A percentile compares a stretch with the other conserved stretches of the same genome.
Evolutionary conservation across 2,329 filamentous ascomycete genomes (phyloP).

Genomic region (Acarospora socialis): DNA sequence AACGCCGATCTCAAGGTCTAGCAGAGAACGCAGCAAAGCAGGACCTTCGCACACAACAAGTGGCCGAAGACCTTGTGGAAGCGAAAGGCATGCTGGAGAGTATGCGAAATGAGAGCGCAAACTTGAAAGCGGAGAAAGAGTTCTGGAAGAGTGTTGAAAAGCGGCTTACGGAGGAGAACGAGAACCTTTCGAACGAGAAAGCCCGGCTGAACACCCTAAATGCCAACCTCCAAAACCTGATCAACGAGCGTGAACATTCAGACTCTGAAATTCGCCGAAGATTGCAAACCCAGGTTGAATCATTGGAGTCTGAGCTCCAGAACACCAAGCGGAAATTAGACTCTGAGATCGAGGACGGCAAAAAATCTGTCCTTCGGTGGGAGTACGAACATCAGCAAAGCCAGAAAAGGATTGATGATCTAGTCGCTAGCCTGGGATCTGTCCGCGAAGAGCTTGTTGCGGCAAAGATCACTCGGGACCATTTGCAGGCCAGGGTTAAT

Average conservation of each 20-base stretch:
- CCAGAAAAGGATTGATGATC: constrained; percentile 84
- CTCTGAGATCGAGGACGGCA: constrained; percentile 69
- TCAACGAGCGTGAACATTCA: constrained; percentile 78
- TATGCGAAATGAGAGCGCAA: constrained; percentile 77
- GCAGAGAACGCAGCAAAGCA: constrained; percentile 79
- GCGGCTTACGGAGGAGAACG: constrained; percentile 76
- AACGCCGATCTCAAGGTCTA: constrained; percentile 63
- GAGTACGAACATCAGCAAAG: constrained; percentile 81
- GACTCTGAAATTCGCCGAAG: constrained; percentile 72
- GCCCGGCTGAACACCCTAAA: constrained; percentile 70
- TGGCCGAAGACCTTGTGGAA: constrained; percentile 85
- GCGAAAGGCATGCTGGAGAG: constrained; percentile 69
- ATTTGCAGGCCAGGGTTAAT: constrained; percentile 76
- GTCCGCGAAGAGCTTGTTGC: constrained; percentile 76
- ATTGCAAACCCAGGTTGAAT: constrained; percentile 62
- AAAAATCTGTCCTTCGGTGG: constrained; percentile 68
- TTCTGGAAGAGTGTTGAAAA: constrained; percentile 90
- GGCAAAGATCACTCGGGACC: constrained; percentile 75
- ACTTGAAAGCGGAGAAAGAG: constrained; percentile 87
- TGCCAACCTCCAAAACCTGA: constrained; percentile 69
- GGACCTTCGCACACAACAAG: constrained; percentile 78
- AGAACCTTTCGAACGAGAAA: constrained; percentile 69
- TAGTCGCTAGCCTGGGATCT: constrained; percentile 64
- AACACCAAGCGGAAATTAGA: constrained; percentile 70
- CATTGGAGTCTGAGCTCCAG: constrained; percentile 63